Base-by-base conservation (phyloP, 208 protist genomes). In the Novymonas esmeraldas region DNA sequence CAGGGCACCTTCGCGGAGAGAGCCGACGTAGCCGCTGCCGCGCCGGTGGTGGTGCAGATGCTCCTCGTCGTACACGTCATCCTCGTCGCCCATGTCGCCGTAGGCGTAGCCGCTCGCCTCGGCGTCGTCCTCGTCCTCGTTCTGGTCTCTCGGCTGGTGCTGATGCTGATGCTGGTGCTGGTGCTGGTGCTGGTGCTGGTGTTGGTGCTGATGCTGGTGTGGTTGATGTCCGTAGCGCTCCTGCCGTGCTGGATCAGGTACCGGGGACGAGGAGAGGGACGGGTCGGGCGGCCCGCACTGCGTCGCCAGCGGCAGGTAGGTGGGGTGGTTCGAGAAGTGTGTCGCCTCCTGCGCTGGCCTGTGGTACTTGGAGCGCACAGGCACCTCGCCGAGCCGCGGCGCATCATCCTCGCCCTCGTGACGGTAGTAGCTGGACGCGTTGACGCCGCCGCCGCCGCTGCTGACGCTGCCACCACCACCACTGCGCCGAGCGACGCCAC, bases 311-410 rank as follows among this genome's bases (percentile, higher is more conserved):
- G 67, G 68, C 6, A 74, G 59, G 68, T 74, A 68, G 52, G 50
- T 42, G 22, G 24, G 38, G 34, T 50, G 57, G 22, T 41, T 78
- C 11, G 65, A 46, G 10, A 71, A 72, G 38, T 63, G 62, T 0
- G 56, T 33, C 11, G 54, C 57, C 5, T 67, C 33, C 51, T 78
- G 72, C 20, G 67, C 73, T 6, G 46, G 11, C 1, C 64, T 64
- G 36, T 39, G 33, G 62, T 79, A 79, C 57, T 70, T 79, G 39
- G 67, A 74, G 42, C 73, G 69, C 13, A 48, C 67, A 0, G 64
- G 67, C 1, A 79, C 36, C 36, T 79, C 73, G 3, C 73, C 73
- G 0, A 79, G 66, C 0, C 60, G 57, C 6, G 57, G 65, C 1
- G 67, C 49, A 22, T 59, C 59, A 28, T 41, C 11, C 24, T 54